phyloP scores from a whole-genome alignment of 305 asterid genomes.

The Withania somnifera region DNA sequence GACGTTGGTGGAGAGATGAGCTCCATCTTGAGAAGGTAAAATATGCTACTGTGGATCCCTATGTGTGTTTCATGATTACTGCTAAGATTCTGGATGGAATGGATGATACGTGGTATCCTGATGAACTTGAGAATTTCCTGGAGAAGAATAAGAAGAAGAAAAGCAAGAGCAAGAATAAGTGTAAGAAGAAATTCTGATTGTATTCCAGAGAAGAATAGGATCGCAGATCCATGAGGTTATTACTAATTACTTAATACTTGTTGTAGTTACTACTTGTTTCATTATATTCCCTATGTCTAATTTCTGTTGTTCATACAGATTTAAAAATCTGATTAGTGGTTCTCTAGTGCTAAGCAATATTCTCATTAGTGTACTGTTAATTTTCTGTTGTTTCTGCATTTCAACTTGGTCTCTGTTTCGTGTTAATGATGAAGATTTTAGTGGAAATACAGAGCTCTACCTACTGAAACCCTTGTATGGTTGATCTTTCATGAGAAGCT shows the following conservation, averaged over 20 bases:
- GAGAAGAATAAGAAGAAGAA: neutral
- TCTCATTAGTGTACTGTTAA: neutral
- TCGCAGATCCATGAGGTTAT: neutral
- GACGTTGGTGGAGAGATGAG: neutral
- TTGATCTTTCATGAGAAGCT: too few relatives aligned
- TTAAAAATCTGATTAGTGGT: neutral
- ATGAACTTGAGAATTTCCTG: neutral
- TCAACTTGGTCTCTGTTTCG: neutral
- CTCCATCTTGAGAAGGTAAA: neutral
- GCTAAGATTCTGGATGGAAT: neutral
- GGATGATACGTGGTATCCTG: neutral
- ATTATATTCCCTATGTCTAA: neutral
- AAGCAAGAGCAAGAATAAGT: neutral
- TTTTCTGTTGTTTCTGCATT: neutral
- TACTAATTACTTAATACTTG: neutral
- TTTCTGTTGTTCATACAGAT: neutral
- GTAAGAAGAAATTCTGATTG: neutral
- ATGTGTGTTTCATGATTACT: neutral
- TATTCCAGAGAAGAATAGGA: neutral
- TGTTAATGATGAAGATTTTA: neutral
- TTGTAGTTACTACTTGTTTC: neutral
- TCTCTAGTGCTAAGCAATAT: neutral
- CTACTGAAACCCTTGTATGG: too few relatives aligned
- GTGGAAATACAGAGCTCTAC: neutral
- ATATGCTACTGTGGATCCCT: constrained; percentile 1